These are phyloP conservation scores for Diutina catenulata DNA, from an alignment of 1,139 yeast genomes.

Conservation along the genomic window DNA sequence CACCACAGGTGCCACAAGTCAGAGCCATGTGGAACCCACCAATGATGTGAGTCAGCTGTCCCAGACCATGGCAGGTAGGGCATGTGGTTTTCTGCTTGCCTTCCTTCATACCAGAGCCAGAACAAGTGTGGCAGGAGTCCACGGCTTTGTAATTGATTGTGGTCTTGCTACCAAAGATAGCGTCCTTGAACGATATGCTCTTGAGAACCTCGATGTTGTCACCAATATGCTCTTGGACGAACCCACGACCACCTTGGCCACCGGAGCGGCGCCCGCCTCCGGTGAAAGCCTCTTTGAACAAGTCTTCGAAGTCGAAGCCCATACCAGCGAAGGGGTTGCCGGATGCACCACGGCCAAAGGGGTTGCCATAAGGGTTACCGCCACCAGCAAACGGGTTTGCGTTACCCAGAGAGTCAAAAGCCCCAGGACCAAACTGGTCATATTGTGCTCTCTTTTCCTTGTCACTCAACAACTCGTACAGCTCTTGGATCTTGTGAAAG, in stretches of 20 bases:
- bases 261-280: slow-evolving; percentile 35
- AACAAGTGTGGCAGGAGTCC: slow-evolving; percentile 69
- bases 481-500: slow-evolving; percentile 88
- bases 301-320: slow-evolving; percentile 72
- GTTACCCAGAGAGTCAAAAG: slow-evolving; percentile 45
- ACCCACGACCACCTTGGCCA: slow-evolving; percentile 24
- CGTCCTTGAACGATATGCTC: slow-evolving; percentile 70
- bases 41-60: slow-evolving; percentile 74
- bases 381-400: slow-evolving; percentile 42
- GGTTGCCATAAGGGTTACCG: slow-evolving; percentile 29
- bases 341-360: slow-evolving; percentile 20
- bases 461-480: slow-evolving; percentile 85
- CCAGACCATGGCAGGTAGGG: slow-evolving; percentile 85
- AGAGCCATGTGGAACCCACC: slow-evolving; percentile 98
- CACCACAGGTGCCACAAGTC: slow-evolving; percentile 80
- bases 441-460: slow-evolving; percentile 79
- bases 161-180: slow-evolving; percentile 68
- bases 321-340: slow-evolving; percentile 35
- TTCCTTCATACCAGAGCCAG: slow-evolving; percentile 72
- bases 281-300: slow-evolving; percentile 66
- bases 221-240: slow-evolving; percentile 73
- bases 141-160: slow-evolving; percentile 62
- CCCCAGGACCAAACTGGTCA: slow-evolving; percentile 85
- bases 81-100: slow-evolving; percentile 76
- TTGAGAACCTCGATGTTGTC: slow-evolving; percentile 78